A percentile compares a stretch with the other conserved stretches of the same genome.
Conservation (phyloP, 768 basidiomycete species). For the Termitomyces sp. region DNA sequence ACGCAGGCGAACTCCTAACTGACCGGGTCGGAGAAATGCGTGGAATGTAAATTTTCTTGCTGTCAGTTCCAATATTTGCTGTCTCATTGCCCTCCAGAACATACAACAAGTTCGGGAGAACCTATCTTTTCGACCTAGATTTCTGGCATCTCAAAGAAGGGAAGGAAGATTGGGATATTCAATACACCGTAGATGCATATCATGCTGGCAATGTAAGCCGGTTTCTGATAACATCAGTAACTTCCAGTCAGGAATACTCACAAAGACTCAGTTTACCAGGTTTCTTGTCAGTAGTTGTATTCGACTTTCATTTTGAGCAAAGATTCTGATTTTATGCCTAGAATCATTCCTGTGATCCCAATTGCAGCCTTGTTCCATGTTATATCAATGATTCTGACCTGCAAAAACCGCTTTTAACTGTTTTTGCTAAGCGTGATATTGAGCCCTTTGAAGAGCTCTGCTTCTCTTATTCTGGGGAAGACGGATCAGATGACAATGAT, state of each 20-base stretch:
- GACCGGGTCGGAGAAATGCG: constrained; percentile 62
- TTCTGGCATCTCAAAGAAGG: constrained; percentile 54
- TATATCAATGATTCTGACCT: constrained; percentile 77
- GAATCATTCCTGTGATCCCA: constrained; percentile 94
- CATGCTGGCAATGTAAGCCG: constrained; percentile 77
- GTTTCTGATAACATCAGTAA: background rate
- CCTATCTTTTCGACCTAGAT: constrained; percentile 81
- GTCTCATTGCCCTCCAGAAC: constrained; percentile 31
- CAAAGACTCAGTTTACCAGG: constrained; percentile 67
- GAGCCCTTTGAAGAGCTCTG: constrained; percentile 64
- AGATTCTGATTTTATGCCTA: constrained; percentile 19
- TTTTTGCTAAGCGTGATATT: constrained; percentile 65
- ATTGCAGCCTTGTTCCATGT: constrained; percentile 62
- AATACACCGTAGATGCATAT: constrained; percentile 79
- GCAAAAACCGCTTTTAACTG: constrained; percentile 58
- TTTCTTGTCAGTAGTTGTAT: constrained; percentile 55
- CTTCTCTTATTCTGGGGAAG: constrained; percentile 63
- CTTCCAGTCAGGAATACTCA: constrained; percentile 3
- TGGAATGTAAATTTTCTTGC: constrained; percentile 46
- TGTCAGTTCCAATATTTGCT: background rate
- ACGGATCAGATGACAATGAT: constrained; percentile 24
- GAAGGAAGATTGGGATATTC: constrained; percentile 27
- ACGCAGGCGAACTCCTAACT: constrained; percentile 77
- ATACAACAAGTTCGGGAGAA: constrained; percentile 71
- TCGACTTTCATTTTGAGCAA: background rate